phyloP scores from a whole-genome alignment of 2,329 filamentous ascomycete species.

The Paracamarosporium sp. region DNA sequence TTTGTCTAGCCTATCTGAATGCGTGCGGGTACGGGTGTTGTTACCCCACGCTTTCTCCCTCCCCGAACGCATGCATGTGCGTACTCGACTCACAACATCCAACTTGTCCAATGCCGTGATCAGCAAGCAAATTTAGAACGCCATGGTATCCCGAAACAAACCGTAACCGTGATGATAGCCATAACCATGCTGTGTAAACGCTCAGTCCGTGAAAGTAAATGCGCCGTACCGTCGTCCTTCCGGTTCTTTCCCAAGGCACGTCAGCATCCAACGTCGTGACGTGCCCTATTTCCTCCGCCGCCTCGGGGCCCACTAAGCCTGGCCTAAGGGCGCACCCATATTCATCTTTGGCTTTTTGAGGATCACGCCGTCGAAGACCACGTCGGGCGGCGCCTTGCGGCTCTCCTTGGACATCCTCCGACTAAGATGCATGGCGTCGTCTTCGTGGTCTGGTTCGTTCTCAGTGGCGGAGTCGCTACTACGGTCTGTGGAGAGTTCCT shows the following conservation, averaged over 20 bases:
- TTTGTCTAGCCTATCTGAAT: not conserved
- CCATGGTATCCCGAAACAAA: too few species aligned
- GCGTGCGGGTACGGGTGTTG: not conserved
- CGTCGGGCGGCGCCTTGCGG: constrained; percentile 22
- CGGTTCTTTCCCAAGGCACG: not conserved
- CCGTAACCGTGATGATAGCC: too few species aligned
- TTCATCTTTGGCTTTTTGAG: constrained; percentile 45
- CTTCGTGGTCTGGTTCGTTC: constrained; percentile 1
- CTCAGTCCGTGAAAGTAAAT: not conserved
- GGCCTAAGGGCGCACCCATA: constrained; percentile 43
- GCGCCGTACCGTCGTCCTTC: not conserved
- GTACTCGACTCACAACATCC: too few species aligned
- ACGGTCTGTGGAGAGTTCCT: constrained; percentile 23
- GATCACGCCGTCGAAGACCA: constrained; percentile 39
- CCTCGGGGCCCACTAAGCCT: constrained; percentile 19
- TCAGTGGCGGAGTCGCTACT: constrained; percentile 19
- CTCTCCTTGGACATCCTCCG: constrained; percentile 28
- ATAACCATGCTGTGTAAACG: not conserved
- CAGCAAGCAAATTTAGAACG: too few species aligned
- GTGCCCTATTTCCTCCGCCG: not conserved
- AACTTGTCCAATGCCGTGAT: too few species aligned
- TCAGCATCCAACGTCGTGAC: not conserved
- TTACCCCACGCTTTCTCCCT: too few species aligned
- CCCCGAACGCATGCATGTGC: too few species aligned
- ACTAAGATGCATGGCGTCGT: constrained; percentile 20